phyloP scores from a whole-genome alignment of 257 asterid genomes.

The Nicotiana noctiflora region DNA sequence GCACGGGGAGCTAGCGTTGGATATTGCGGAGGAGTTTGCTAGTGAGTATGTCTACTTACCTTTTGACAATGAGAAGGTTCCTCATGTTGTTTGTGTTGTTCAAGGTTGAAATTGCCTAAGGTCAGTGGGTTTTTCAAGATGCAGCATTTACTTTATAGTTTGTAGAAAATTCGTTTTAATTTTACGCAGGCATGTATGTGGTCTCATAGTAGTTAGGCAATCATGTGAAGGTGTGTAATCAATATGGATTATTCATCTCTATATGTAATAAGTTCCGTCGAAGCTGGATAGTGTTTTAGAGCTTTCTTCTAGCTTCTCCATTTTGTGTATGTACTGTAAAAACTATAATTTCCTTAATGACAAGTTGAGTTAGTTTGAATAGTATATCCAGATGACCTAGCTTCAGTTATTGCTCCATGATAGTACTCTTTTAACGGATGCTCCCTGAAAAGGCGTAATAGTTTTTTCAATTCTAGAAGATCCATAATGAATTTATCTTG shows the following conservation, averaged over 20 bases:
- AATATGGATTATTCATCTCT: not conserved
- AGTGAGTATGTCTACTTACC: slow-evolving; percentile 75
- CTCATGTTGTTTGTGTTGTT: slow-evolving; percentile 72
- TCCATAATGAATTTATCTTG: not conserved
- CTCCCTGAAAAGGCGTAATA: not conserved
- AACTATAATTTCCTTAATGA: not conserved
- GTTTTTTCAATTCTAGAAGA: not conserved
- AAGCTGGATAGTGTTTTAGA: not conserved
- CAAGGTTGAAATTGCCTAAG: slow-evolving; percentile 8
- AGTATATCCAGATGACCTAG: not conserved
- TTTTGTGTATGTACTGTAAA: not conserved
- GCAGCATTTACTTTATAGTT: not conserved
- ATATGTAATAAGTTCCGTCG: slow-evolving; percentile 5
- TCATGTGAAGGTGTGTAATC: not conserved
- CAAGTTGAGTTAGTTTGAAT: not conserved
- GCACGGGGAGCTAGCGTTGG: slow-evolving; percentile 72
- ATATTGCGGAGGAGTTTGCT: slow-evolving; percentile 80
- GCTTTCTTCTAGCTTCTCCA: not conserved
- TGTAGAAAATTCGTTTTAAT: not conserved
- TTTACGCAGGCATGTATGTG: not conserved
- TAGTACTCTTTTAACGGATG: not conserved
- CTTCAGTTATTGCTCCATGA: not conserved
- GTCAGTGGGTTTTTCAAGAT: not conserved
- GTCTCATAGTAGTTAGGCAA: not conserved
- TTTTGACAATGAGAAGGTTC: slow-evolving; percentile 69